phyloP scores from a whole-genome alignment of 495 filamentous ascomycete species.

The Aspergillus incahuasiensis region DNA sequence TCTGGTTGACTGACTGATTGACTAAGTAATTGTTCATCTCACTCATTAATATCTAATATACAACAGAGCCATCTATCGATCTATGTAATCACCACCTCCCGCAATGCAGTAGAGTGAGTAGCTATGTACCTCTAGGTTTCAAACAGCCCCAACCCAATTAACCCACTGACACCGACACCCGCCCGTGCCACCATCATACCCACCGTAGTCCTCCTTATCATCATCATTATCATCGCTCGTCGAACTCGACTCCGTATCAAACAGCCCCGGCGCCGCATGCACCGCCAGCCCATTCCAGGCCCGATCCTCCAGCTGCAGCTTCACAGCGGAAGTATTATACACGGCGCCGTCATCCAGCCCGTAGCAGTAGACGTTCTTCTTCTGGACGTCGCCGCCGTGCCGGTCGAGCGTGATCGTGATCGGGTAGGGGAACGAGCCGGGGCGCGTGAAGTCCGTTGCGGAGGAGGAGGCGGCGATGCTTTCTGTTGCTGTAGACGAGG shows the following conservation, averaged over 20 bases:
- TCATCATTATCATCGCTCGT: constrained; percentile 18
- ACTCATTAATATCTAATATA: too few relatives aligned
- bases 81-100: too few relatives aligned
- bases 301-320: constrained; percentile 56
- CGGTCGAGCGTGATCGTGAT: constrained; percentile 77
- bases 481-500: constrained; percentile 13
- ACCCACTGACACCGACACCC: constrained; percentile 22
- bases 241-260: constrained; percentile 24
- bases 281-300: constrained; percentile 55
- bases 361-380: constrained; percentile 71
- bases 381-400: constrained; percentile 59
- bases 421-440: constrained; percentile 81
- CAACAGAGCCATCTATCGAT: too few relatives aligned
- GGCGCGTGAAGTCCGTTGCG: constrained; percentile 52
- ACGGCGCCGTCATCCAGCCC: constrained; percentile 47
- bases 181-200: constrained; percentile 20
- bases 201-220: constrained; percentile 5
- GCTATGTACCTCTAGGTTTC: too few relatives aligned
- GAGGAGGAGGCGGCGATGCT: constrained; percentile 37
- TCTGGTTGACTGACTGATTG: too few relatives aligned
- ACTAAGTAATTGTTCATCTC: too few relatives aligned
- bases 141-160: constrained; percentile 19
- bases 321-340: constrained; percentile 47
- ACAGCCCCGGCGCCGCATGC: constrained; percentile 51
- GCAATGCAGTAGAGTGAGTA: too few relatives aligned